Evolutionary conservation across 345 rosid species (phyloP).

Genomic region (Gossypium mustelinum): DNA sequence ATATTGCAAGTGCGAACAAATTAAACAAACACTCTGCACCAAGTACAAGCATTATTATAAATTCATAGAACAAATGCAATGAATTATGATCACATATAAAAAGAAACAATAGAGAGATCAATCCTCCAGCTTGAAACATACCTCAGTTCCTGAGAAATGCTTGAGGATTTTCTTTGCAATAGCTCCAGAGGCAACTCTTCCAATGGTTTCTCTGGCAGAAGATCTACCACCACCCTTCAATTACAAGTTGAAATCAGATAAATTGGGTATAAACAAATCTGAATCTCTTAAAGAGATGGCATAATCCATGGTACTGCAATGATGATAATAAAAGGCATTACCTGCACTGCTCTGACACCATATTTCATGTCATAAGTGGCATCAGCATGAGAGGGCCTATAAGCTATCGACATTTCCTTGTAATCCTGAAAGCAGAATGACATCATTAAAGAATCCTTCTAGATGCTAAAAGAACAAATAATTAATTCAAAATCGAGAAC

Average conservation of each 20-base stretch:
- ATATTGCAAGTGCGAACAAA: background rate
- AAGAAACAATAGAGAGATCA: background rate
- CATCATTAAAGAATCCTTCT: background rate
- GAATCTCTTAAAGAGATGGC: background rate
- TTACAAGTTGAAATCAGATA: constrained; percentile 24
- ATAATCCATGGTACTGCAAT: background rate
- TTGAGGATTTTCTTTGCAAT: constrained; percentile 92
- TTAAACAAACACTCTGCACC: constrained; percentile 1
- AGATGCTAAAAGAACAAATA: background rate
- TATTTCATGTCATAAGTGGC: constrained; percentile 99
- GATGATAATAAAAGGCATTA: constrained; percentile 21
- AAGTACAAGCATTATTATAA: background rate
- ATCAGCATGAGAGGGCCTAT: constrained; percentile 99
- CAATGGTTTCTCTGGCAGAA: constrained; percentile 97
- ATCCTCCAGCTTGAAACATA: constrained; percentile 23
- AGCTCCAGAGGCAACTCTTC: constrained; percentile 98
- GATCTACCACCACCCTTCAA: constrained; percentile 96
- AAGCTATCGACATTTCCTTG: constrained; percentile 89
- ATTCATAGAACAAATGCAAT: background rate
- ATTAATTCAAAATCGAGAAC: background rate
- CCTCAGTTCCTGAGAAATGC: constrained; percentile 81
- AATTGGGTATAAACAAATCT: background rate
- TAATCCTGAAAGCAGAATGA: constrained; percentile 62
- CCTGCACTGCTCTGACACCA: constrained; percentile 96
- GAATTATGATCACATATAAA: background rate